Percentiles rank a stretch among this genome's conserved stretches.
Evolutionary conservation across 2,329 filamentous ascomycete genomes (phyloP).

Genomic region (Sclerotinia minor): DNA sequence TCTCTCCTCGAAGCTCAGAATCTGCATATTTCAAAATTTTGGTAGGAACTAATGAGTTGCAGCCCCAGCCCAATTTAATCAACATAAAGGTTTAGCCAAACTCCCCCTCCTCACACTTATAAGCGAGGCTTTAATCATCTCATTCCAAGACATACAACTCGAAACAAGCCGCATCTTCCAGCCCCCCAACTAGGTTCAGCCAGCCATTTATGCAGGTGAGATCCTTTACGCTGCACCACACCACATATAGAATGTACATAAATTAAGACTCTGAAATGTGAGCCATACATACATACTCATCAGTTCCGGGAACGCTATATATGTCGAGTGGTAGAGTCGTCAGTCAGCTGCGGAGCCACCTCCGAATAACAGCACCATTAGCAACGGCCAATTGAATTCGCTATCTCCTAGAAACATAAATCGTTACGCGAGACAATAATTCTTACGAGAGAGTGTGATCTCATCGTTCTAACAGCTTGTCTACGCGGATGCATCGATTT

Average conservation of each 20-base stretch:
- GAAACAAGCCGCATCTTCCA: conserved; percentile 1
- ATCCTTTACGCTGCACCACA: conserved; percentile 7
- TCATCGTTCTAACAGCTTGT: background rate
- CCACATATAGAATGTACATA: background rate
- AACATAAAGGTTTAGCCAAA: background rate
- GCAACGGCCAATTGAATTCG: background rate
- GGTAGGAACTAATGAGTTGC: background rate
- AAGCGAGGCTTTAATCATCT: background rate
- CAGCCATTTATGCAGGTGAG: conserved; percentile 24
- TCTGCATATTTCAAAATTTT: background rate
- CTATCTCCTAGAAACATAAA: background rate
- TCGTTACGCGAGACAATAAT: no score
- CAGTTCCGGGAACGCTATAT: background rate
- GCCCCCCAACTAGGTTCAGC: background rate
- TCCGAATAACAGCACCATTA: background rate
- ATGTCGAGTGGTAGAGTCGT: background rate
- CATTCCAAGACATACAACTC: background rate
- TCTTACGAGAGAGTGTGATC: background rate
- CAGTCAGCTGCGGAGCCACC: background rate
- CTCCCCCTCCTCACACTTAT: background rate
- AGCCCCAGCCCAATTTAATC: background rate
- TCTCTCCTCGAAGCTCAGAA: background rate
- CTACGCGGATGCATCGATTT: background rate
- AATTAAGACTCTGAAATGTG: background rate
- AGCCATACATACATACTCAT: background rate